These are phyloP conservation scores for Melanomma pulvis-pyrius DNA, from an alignment of 495 filamentous ascomycete genomes.

Conservation along the genomic window DNA sequence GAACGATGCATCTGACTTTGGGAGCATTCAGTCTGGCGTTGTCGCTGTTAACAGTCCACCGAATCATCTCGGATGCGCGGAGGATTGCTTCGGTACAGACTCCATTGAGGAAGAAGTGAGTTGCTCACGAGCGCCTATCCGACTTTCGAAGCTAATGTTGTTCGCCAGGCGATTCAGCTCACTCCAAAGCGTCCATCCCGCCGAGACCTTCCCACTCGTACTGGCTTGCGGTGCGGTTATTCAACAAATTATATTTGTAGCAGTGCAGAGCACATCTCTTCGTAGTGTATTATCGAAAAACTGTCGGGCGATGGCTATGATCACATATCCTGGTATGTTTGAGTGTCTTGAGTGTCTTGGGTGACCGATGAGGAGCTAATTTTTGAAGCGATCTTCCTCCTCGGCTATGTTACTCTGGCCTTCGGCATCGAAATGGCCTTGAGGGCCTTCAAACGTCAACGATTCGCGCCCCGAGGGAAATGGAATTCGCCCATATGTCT, in stretches of 20 bases:
- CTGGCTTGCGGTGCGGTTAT: conserved; percentile 36
- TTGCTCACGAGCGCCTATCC: neutral
- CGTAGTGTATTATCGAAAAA: conserved; percentile 31
- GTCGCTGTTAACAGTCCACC: conserved; percentile 27
- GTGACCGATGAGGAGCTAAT: conserved; percentile 1
- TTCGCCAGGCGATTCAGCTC: conserved; percentile 25
- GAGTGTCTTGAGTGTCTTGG: neutral
- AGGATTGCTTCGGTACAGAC: conserved; percentile 29
- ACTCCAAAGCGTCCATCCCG: conserved; percentile 35
- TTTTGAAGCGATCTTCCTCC: conserved; percentile 34
- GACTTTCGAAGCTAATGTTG: conserved; percentile 1
- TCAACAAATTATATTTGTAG: conserved; percentile 39
- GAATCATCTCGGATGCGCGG: conserved; percentile 37
- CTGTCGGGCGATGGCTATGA: conserved; percentile 34
- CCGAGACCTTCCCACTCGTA: conserved; percentile 39
- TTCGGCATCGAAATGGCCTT: conserved; percentile 39
- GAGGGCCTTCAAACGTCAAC: conserved; percentile 20
- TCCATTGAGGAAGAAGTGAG: conserved; percentile 29
- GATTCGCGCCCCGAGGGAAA: conserved; percentile 37
- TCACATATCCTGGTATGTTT: conserved; percentile 37
- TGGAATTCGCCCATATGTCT: conserved; percentile 38
- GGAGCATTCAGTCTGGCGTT: conserved; percentile 38
- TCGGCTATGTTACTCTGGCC: conserved; percentile 33
- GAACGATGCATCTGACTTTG: conserved; percentile 38
- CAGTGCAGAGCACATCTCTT: conserved; percentile 38